Evolutionary conservation across 768 basidiomycete genomes (phyloP).

Genomic region (Stropharia rugosoannulata): DNA sequence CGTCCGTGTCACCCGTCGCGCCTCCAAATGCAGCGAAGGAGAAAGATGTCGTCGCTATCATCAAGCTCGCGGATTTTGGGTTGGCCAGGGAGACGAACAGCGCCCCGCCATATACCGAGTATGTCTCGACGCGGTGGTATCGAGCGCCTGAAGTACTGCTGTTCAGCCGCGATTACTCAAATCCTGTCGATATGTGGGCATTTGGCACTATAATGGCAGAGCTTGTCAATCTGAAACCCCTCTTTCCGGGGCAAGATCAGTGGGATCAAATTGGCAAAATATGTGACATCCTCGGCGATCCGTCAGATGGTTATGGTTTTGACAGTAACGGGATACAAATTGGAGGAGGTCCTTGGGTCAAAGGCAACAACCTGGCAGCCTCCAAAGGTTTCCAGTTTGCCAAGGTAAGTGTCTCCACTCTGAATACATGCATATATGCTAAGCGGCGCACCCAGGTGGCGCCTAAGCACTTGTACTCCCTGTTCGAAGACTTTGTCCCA

Average conservation of each 20-base stretch:
- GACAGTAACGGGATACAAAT: constrained; percentile 66
- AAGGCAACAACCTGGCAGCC: constrained; percentile 85
- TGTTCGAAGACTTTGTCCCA: constrained; percentile 81
- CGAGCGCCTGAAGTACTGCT: constrained; percentile 96
- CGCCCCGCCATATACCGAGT: constrained; percentile 94
- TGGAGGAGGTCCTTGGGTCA: constrained; percentile 88
- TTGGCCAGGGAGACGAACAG: constrained; percentile 89
- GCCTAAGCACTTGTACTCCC: constrained; percentile 65
- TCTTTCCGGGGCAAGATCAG: constrained; percentile 94
- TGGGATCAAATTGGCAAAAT: constrained; percentile 91
- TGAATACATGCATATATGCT: neutral
- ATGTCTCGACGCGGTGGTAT: constrained; percentile 99
- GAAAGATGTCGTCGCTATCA: constrained; percentile 93
- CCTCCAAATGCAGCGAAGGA: constrained; percentile 68
- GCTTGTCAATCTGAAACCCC: constrained; percentile 88
- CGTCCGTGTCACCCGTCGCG: constrained; percentile 69
- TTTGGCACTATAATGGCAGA: constrained; percentile 98
- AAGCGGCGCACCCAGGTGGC: constrained; percentile 42
- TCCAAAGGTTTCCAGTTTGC: constrained; percentile 85
- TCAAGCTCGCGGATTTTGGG: constrained; percentile 98
- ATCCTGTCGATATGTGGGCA: constrained; percentile 99
- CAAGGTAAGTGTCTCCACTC: constrained; percentile 56
- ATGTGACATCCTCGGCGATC: constrained; percentile 92
- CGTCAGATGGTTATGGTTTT: constrained; percentile 76
- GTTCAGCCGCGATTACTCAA: constrained; percentile 89